These are phyloP conservation scores for Phytophthora foliorum DNA, from an alignment of 352 stramenopile genomes.

Conservation along the genomic window DNA sequence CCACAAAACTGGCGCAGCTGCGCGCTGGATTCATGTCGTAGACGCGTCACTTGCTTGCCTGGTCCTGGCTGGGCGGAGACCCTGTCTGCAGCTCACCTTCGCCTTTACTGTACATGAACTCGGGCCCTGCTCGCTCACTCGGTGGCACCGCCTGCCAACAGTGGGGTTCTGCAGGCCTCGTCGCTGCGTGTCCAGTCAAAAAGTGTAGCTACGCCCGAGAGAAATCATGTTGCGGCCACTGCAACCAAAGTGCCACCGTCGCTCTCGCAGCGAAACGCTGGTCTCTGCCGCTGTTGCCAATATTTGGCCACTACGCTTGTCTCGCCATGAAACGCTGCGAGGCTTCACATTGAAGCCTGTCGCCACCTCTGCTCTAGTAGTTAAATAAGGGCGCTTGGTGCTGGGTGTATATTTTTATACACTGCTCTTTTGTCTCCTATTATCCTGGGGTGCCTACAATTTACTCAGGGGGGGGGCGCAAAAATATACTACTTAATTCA, in stretches of 20 bases:
- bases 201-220: slow-evolving; percentile 3
- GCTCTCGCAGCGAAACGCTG: not conserved
- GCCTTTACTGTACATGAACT: no score
- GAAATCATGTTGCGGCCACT: not conserved
- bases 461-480: slow-evolving; percentile 42
- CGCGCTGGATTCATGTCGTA: slow-evolving; percentile 26
- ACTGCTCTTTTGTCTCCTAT: slow-evolving; percentile 44
- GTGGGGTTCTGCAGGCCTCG: not conserved
- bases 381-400: slow-evolving; percentile 36
- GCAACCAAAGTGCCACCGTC: not conserved
- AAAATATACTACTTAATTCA: slow-evolving; percentile 58
- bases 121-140: no score
- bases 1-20: slow-evolving; percentile 30
- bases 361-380: no score
- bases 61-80: not conserved
- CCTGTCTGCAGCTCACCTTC: not conserved
- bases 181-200: slow-evolving; percentile 1
- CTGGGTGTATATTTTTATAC: slow-evolving; percentile 43
- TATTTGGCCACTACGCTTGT: slow-evolving; percentile 9
- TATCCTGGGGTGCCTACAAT: slow-evolving; percentile 47
- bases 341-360: slow-evolving; percentile 19
- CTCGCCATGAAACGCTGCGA: slow-evolving; percentile 8
- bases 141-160: no score
- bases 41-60: slow-evolving; percentile 7
- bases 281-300: slow-evolving; percentile 8